Evolutionary conservation across 371 early-diverging fungal genomes (phyloP).

Genomic region (Coemansia sp.): DNA sequence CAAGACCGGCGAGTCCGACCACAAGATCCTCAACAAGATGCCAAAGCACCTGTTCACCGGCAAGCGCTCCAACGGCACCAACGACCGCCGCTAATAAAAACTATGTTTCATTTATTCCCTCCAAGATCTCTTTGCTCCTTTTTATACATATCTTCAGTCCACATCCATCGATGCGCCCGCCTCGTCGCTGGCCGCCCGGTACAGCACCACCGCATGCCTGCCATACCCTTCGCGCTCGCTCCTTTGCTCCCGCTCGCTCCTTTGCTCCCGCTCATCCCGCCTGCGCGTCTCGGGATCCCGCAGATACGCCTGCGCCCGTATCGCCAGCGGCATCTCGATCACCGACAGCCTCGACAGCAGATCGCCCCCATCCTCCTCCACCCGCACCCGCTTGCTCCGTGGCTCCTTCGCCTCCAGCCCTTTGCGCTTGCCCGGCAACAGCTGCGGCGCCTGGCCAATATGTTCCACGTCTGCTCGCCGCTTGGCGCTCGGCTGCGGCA

Average conservation of each 20-base stretch:
- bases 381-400: neutral
- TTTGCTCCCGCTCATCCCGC: neutral
- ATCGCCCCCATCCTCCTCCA: neutral
- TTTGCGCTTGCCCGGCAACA: neutral
- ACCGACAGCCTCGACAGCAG: slow-evolving; percentile 13
- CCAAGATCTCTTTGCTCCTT: no score
- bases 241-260: neutral
- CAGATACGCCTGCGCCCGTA: slow-evolving; percentile 29
- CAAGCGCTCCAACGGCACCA: slow-evolving; percentile 81
- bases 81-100: slow-evolving; percentile 74
- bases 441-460: neutral
- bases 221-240: neutral
- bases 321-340: slow-evolving; percentile 24
- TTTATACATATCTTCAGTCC: slow-evolving; percentile 1
- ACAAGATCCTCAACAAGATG: slow-evolving; percentile 83
- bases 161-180: neutral
- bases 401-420: no score
- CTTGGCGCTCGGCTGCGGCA: neutral
- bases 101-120: no score
- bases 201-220: slow-evolving; percentile 19
- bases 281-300: neutral
- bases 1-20: slow-evolving; percentile 92
- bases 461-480: neutral
- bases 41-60: slow-evolving; percentile 98
- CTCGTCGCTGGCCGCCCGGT: slow-evolving; percentile 6